Conservation (phyloP, 2,329 filamentous ascomycete species). For the Fusarium armeniacum region DNA sequence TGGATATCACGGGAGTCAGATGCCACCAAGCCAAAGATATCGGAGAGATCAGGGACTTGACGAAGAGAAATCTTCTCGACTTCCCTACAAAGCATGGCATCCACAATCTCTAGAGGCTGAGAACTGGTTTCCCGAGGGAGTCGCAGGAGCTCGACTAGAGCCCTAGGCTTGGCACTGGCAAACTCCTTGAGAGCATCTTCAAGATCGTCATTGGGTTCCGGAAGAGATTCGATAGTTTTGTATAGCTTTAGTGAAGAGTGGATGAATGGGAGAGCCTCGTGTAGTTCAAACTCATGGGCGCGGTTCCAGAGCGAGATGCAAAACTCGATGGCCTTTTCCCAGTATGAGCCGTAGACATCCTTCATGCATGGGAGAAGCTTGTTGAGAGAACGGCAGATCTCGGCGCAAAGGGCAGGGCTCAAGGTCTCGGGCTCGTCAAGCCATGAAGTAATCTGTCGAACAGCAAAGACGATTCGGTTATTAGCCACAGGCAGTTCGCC, state of each 20-base stretch:
- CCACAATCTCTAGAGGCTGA: slow-evolving; percentile 80
- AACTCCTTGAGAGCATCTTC: slow-evolving; percentile 77
- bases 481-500: slow-evolving; percentile 70
- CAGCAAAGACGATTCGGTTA: slow-evolving; percentile 84
- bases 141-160: slow-evolving; percentile 75
- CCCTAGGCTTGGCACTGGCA: slow-evolving; percentile 67
- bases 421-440: slow-evolving; percentile 66
- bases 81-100: slow-evolving; percentile 78
- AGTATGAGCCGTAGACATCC: slow-evolving; percentile 90
- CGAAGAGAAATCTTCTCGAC: slow-evolving; percentile 74
- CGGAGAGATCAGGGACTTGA: slow-evolving; percentile 72
- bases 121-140: slow-evolving; percentile 62
- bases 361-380: slow-evolving; percentile 79
- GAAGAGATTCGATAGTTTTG: slow-evolving; percentile 71
- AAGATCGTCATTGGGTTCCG: slow-evolving; percentile 88
- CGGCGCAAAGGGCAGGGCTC: slow-evolving; percentile 60
- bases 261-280: slow-evolving; percentile 71
- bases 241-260: slow-evolving; percentile 81
- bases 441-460: slow-evolving; percentile 83
- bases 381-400: slow-evolving; percentile 70
- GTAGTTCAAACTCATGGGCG: slow-evolving; percentile 57
- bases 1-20: slow-evolving; percentile 83
- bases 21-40: slow-evolving; percentile 82
- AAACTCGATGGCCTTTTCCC: slow-evolving; percentile 75
- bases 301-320: slow-evolving; percentile 71